Evolutionary conservation across 441 rosid genomes (phyloP), one percentile per base, ranked within the genome.

Genomic region (Euphorbia schlechtendalii): DNA sequence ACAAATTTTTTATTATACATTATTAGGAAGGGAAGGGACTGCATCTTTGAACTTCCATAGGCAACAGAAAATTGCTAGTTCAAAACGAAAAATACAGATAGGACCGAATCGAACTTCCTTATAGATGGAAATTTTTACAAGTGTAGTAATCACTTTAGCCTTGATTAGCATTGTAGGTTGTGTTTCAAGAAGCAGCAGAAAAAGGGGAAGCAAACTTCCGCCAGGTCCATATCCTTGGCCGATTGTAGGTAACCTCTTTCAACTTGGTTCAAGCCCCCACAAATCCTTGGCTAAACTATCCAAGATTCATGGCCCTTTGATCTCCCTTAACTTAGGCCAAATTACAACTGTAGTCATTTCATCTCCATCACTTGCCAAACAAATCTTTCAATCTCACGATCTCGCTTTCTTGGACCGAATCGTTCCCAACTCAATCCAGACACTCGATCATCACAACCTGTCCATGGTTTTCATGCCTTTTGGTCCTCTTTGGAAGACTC

Each of bases 381-480:
- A 72, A 51, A 45, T 67, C 59, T 67, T 72, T 49, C 76, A 56
- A 28, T 56, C 64, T 28, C 65, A 63, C 9, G 76, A 72, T n/a
- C 54, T 27, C n/a, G 14, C 28, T 49, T 63, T 72, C 48, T 63
- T 40, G 3, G 21, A 49, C 64, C 45, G 76, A 24, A 43, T 56
- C 13, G 5, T 63, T 11, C 18, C 12, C 1, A 49, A 45, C 5
- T 64, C 72, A 18, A 17, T 63, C 24, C 38, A 27, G 8, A 53
- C 65, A 49, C 43, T 28, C 32, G 40, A 30, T 2, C 63, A 68
- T 6, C 68, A 67, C 22, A 36, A 57, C 10, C 1, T 6, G 11
- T 38, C 32, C 5, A 3, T 72, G n/a, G 15, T 28, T 5, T 67
- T 63, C 63, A 1, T 67, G n/a, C 71, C 76, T 0, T 40, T 28